Percentiles rank a stretch among this genome's conserved stretches.
phyloP scores from a whole-genome alignment of 441 rosid genomes.

The Populus hybrid region DNA sequence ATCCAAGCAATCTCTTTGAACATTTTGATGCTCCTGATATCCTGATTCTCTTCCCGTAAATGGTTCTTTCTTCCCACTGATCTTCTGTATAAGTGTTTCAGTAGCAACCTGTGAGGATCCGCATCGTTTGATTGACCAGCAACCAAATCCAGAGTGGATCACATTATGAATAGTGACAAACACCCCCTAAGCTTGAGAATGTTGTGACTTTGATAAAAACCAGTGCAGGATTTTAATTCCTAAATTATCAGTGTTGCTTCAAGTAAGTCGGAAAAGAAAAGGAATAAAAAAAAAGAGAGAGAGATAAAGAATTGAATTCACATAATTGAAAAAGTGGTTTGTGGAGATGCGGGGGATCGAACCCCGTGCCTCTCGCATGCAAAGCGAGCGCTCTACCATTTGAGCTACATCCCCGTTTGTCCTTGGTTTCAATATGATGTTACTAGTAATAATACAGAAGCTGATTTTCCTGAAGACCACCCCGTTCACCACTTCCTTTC shows the following conservation, averaged over 20 bases:
- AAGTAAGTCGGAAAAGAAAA: neutral
- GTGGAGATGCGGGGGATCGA: constrained; percentile 27
- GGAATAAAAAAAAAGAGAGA: neutral
- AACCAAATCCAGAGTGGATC: neutral
- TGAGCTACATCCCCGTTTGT: neutral
- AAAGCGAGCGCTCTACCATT: constrained; percentile 88
- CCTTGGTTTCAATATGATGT: rapidly evolving
- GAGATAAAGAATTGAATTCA: neutral
- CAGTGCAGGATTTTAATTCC: neutral
- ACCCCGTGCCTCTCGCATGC: constrained; percentile 98
- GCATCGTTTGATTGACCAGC: neutral
- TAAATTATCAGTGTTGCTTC: neutral
- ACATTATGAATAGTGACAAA: neutral
- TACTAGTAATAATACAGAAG: rapidly evolving
- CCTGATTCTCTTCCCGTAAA: neutral
- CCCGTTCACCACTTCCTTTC: too few species aligned
- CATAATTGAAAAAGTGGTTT: neutral
- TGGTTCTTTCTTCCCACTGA: neutral
- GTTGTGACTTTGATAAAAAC: too few species aligned
- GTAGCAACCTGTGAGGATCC: neutral
- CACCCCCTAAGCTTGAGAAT: neutral
- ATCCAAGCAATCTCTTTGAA: constrained; percentile 28
- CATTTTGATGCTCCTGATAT: neutral
- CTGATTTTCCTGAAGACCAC: too few species aligned
- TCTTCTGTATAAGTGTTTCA: neutral